These are phyloP conservation scores for Triangularia setosa DNA, from an alignment of 2,329 filamentous ascomycete genomes.

Conservation along the genomic window DNA sequence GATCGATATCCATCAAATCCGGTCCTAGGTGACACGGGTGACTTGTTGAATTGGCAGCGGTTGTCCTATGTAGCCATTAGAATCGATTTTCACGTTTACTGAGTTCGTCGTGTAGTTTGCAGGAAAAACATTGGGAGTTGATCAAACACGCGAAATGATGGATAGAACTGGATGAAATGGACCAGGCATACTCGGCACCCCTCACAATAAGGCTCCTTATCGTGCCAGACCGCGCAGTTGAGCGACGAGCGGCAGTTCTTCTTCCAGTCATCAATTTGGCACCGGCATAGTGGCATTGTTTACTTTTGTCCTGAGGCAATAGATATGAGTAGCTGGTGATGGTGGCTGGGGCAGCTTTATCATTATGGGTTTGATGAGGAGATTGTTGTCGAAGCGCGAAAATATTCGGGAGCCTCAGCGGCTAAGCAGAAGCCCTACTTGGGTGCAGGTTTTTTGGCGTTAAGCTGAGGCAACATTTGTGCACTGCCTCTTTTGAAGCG, in stretches of 20 bases:
- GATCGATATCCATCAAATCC: not conserved
- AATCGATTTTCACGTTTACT: not conserved
- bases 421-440: not conserved
- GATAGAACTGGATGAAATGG: not conserved
- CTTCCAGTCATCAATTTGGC: not conserved
- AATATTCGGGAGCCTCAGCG: not conserved
- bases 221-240: slow-evolving; percentile 1
- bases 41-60: not conserved
- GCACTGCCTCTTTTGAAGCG: not conserved
- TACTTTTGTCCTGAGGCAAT: not conserved
- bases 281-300: not conserved
- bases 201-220: not conserved
- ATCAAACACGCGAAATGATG: not conserved
- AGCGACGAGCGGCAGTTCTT: not conserved
- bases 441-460: not conserved
- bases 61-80: not conserved
- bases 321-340: not conserved
- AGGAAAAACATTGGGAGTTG: not conserved
- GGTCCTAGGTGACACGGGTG: not conserved
- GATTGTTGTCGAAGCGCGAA: not conserved
- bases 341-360: not conserved
- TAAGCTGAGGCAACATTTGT: not conserved
- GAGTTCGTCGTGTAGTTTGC: not conserved
- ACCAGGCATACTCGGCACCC: not conserved
- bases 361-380: not conserved